Percentiles rank a stretch among this genome's conserved stretches.
These are phyloP conservation scores for Ustilago lituana DNA, from an alignment of 1,284 basidiomycete genomes.

Conservation along the genomic window DNA sequence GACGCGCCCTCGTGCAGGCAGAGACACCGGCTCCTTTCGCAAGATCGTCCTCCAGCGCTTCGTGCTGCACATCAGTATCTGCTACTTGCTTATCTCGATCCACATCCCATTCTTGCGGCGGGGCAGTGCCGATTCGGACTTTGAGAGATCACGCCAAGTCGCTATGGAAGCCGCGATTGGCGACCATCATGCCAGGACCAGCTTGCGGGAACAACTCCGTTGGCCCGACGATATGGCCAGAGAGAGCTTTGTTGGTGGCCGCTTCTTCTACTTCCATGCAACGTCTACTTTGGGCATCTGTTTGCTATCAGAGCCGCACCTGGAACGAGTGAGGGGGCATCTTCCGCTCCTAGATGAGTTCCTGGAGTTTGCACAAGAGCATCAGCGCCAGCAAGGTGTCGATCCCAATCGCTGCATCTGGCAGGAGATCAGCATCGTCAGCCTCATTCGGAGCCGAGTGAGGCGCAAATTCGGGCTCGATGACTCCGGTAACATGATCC, in stretches of 20 bases:
- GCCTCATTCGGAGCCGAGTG: slow-evolving; percentile 15
- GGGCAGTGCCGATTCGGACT: slow-evolving; percentile 8
- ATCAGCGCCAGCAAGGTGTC: slow-evolving; percentile 21
- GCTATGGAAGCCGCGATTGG: slow-evolving; percentile 14
- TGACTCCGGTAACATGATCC: background rate
- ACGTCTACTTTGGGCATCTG: slow-evolving; percentile 23
- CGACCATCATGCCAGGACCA: slow-evolving; percentile 7
- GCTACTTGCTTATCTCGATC: slow-evolving; percentile 15
- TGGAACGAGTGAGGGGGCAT: background rate
- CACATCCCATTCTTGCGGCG: slow-evolving; percentile 26
- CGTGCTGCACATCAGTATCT: slow-evolving; percentile 16
- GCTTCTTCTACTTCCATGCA: slow-evolving; percentile 37
- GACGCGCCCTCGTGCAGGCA: too few species aligned
- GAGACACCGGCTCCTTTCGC: slow-evolving; percentile 2
- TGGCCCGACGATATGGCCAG: slow-evolving; percentile 21
- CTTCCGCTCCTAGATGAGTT: slow-evolving; percentile 19
- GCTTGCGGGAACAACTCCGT: background rate
- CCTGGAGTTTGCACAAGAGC: slow-evolving; percentile 1
- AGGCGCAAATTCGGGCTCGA: slow-evolving; percentile 10
- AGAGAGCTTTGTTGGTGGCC: slow-evolving; percentile 19
- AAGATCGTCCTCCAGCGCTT: slow-evolving; percentile 17
- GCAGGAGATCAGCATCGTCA: slow-evolving; percentile 33
- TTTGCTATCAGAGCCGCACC: slow-evolving; percentile 18
- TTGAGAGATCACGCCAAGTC: slow-evolving; percentile 14
- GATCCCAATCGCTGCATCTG: slow-evolving; percentile 28